Base-by-base conservation (phyloP, 78 protist genomes). In the Paulinella micropora region DNA sequence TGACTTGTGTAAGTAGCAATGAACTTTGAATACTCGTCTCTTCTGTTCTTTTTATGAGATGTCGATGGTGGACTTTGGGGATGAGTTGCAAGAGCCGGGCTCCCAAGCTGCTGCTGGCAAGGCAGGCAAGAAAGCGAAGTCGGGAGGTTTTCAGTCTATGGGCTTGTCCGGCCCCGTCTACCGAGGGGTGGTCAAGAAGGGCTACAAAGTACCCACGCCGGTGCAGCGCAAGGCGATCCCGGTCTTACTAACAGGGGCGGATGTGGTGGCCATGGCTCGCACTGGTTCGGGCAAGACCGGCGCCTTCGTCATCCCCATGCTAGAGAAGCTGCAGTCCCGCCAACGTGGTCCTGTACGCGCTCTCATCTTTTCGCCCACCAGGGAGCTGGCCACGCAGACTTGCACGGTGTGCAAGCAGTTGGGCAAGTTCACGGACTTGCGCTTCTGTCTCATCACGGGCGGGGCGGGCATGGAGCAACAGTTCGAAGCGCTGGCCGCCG, bases 341-440 rank as follows among this genome's bases (percentile, higher is more conserved):
- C n/a, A n/a, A n/a, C n/a, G 15, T 23, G 15, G 15, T 51, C 73
- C 73, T 51, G 73, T 51, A 51, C 15, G 15, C 73, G 15, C 73
- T 0, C 28, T 97, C 23, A 81, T 98, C 3, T 79, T 99, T 36
- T 90, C 98, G 2, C 99, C 99, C 34, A 96, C 99, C 3, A 96
- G 99, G n/a, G 99, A 99, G 87, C 92, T 99, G 2, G 98, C 99
- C 0, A 2, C 96, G 39, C 99, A 99, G 90, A 97, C 97, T 32
- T 91, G 87, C 38, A 92, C 89, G 88, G 89, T 95, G 29, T 39
- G 82, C 34, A 40, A 39, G 83, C 95, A 95, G 40, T 90, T 97
- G 39, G 90, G 93, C 4, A 39, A 67, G 37, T 94, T 90, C 81
- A 90, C 94, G 0, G 88, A 86, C 34, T 89, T 98, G 28, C 86